Evolutionary conservation across 2,329 filamentous ascomycete species (phyloP).

Genomic region (Trichoderma endophyticum): DNA sequence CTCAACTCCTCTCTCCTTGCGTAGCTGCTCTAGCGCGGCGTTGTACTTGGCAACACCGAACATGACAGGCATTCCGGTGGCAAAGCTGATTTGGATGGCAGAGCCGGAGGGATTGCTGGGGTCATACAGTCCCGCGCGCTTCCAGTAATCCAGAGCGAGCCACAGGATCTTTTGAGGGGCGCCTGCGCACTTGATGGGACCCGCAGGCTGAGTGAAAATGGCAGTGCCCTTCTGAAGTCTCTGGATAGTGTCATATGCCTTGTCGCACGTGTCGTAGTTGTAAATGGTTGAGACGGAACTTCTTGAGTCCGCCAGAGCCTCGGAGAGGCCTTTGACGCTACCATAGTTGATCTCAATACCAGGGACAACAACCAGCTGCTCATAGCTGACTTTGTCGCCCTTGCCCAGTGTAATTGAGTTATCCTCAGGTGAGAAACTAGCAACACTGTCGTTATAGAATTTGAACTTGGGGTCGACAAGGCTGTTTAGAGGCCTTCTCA

Average conservation of each 20-base stretch:
- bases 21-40: conserved; percentile 50
- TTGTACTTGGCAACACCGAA: conserved; percentile 61
- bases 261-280: conserved; percentile 53
- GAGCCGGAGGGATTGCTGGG: conserved; percentile 37
- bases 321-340: conserved; percentile 53
- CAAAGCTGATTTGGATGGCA: conserved; percentile 51
- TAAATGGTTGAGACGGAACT: conserved; percentile 56
- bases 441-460: conserved; percentile 54
- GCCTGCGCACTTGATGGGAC: conserved; percentile 59
- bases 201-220: conserved; percentile 58
- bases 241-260: conserved; percentile 48
- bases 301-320: conserved; percentile 49
- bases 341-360: conserved; percentile 52
- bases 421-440: conserved; percentile 50
- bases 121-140: conserved; percentile 49
- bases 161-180: conserved; percentile 62
- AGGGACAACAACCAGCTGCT: conserved; percentile 62
- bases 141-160: conserved; percentile 60
- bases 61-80: conserved; percentile 54
- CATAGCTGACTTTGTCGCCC: conserved; percentile 57
- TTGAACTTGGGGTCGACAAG: conserved; percentile 59
- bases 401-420: conserved; percentile 54
- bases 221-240: conserved; percentile 48
- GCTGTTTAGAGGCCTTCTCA: conserved; percentile 48
- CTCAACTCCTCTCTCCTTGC: conserved; percentile 53